Evolutionary conservation across 768 basidiomycete genomes (phyloP), one percentile per base, ranked within the genome.

Genomic region (Daedaleopsis sinensis): DNA sequence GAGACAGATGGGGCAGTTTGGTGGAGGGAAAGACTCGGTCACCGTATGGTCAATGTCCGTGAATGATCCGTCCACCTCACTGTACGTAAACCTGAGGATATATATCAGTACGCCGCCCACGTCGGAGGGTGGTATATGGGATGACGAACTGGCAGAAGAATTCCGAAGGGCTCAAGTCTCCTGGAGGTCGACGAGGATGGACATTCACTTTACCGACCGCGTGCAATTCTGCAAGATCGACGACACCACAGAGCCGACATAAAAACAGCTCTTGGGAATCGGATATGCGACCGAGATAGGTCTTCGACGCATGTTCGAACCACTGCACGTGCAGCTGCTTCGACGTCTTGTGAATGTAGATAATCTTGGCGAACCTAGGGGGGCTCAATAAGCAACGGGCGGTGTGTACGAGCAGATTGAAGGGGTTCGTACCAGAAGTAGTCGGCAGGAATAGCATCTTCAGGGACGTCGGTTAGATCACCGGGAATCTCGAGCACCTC

Each of bases 251-350:
- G 0, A 80, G 68, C 1, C 84, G 72, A 27, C 80, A 80, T 5
- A 89, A 71, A 68, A 88, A 91, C 0, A 94, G 69, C 64, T 94
- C 90, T 56, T 85, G 86, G 0, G 82, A 75, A 58, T 88, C 74
- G 0, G 81, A 82, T 13, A 92, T 71, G 60, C 91, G 86, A 32
- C 79, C 75, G 24, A 91, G 69, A 19, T 84, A 70, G 0, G 85
- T 89, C 57, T 82, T 80, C 0, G 83, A 82, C 0, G 85, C 82
- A 66, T 93, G 91, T 54, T 89, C 82, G 32, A 89, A 83, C 90
- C 90, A 94, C 36, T 85, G 89, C 9, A 90, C 73, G 70, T 94
- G 92, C 0, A 83, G 81, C 1, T 59, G 72, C 56, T 79, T 72
- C 5, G 73, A 59, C 16, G 77, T 72, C 37, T 76, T 73, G 16